Percentiles rank a stretch among this genome's conserved stretches.
phyloP scores from a whole-genome alignment of 1,284 basidiomycete species.

The Austropuccinia psidii region DNA sequence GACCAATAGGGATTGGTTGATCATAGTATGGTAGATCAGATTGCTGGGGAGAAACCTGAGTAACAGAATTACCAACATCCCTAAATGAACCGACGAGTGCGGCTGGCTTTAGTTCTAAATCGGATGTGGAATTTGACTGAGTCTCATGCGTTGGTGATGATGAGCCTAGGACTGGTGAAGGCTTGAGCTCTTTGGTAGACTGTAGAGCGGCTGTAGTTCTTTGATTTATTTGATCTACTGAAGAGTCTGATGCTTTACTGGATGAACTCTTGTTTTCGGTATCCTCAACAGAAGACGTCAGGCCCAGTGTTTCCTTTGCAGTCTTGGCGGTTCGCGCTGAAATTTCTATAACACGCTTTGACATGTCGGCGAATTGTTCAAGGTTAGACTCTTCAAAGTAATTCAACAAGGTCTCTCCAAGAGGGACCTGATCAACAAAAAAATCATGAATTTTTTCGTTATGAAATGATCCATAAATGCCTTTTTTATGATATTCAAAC shows the following conservation, averaged over 20 bases:
- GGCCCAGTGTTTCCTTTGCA: conserved; percentile 11
- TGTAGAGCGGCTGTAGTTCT: conserved; percentile 30
- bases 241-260: neutral
- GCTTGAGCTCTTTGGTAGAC: neutral
- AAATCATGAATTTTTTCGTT: conserved; percentile 67
- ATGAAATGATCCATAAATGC: conserved; percentile 60
- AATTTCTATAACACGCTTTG: conserved; percentile 13
- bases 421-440: conserved; percentile 68
- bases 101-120: neutral
- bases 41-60: neutral
- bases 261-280: neutral
- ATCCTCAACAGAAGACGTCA: neutral
- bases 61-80: neutral
- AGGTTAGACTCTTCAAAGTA: conserved; percentile 64
- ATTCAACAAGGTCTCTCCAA: conserved; percentile 65
- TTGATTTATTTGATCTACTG: neutral
- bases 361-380: conserved; percentile 24
- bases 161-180: neutral
- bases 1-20: conserved; percentile 70
- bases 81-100: neutral
- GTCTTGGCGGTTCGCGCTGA: neutral
- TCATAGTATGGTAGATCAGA: neutral
- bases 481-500: neutral
- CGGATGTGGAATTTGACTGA: neutral
- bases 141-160: neutral